phyloP scores from a whole-genome alignment of 1,139 yeast genomes.

The Nakaseomyces glabratus region DNA sequence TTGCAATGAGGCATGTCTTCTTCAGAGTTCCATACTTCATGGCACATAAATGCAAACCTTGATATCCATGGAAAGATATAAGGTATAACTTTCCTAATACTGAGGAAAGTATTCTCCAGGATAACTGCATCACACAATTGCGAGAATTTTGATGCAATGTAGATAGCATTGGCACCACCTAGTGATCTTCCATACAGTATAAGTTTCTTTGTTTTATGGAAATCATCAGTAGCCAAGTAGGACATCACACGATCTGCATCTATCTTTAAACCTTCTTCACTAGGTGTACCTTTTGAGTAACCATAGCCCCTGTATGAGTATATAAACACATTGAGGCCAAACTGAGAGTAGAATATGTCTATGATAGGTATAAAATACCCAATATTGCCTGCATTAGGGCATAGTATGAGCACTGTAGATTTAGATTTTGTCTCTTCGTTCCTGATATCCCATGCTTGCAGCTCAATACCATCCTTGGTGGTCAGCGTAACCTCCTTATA shows the following conservation, averaged over 20 bases:
- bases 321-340: conserved; percentile 71
- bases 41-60: conserved; percentile 54
- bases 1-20: conserved; percentile 45
- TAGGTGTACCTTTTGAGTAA: conserved; percentile 65
- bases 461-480: conserved; percentile 57
- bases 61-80: conserved; percentile 63
- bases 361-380: conserved; percentile 88
- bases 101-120: conserved; percentile 79
- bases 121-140: conserved; percentile 51
- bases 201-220: conserved; percentile 42
- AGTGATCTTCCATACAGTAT: conserved; percentile 80
- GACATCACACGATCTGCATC: conserved; percentile 73
- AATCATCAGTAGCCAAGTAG: conserved; percentile 45
- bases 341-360: conserved; percentile 51
- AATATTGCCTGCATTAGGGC: conserved; percentile 96
- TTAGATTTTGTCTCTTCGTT: conserved; percentile 34
- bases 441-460: conserved; percentile 42
- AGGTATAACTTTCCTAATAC: conserved; percentile 73
- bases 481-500: conserved; percentile 52
- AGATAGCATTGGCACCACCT: conserved; percentile 92
- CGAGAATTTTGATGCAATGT: conserved; percentile 56
- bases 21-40: conserved; percentile 81
- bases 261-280: conserved; percentile 68
- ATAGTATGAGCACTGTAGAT: conserved; percentile 64
- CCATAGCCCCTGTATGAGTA: conserved; percentile 95